phyloP scores from a whole-genome alignment of 176 grass and related monocot genomes.

The Oryza coarctata region DNA sequence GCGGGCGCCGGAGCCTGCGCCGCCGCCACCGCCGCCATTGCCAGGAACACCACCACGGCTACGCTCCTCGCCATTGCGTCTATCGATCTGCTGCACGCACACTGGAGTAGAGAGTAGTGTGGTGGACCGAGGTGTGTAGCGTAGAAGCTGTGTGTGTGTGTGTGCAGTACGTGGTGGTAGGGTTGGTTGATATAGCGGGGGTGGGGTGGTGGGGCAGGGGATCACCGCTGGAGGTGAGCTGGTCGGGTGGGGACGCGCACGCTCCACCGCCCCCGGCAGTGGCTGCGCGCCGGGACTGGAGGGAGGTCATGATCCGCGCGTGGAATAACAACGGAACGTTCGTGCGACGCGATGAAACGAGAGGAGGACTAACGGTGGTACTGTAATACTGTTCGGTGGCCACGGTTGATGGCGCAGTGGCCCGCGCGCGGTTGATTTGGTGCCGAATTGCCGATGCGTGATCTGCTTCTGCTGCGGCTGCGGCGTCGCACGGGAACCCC shows the following conservation, averaged over 20 bases:
- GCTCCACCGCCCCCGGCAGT: conserved; percentile 4
- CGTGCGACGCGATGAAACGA: background rate
- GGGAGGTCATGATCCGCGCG: conserved; percentile 17
- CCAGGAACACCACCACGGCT: conserved; percentile 9
- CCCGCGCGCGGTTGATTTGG: too few relatives aligned
- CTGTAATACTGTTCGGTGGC: background rate
- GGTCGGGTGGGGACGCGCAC: conserved; percentile 18
- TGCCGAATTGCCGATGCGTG: too few relatives aligned
- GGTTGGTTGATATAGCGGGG: conserved; percentile 38
- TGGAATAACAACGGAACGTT: conserved; percentile 32
- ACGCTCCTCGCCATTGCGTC: conserved; percentile 17
- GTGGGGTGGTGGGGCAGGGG: background rate
- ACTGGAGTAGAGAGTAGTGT: too few relatives aligned
- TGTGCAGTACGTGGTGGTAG: background rate
- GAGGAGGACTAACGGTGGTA: background rate
- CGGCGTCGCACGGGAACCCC: too few relatives aligned
- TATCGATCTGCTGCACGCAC: too few relatives aligned
- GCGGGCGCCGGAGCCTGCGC: conserved; percentile 12
- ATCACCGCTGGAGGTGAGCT: conserved; percentile 54
- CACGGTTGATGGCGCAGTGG: background rate
- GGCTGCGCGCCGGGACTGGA: conserved; percentile 34
- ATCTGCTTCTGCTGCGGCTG: too few relatives aligned
- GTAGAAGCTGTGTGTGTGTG: background rate
- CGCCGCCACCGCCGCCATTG: background rate
- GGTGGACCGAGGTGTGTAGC: background rate